Evolutionary conservation across 768 basidiomycete species (phyloP), one percentile per base, ranked within the genome.

Genomic region (Mycena capillaripes): DNA sequence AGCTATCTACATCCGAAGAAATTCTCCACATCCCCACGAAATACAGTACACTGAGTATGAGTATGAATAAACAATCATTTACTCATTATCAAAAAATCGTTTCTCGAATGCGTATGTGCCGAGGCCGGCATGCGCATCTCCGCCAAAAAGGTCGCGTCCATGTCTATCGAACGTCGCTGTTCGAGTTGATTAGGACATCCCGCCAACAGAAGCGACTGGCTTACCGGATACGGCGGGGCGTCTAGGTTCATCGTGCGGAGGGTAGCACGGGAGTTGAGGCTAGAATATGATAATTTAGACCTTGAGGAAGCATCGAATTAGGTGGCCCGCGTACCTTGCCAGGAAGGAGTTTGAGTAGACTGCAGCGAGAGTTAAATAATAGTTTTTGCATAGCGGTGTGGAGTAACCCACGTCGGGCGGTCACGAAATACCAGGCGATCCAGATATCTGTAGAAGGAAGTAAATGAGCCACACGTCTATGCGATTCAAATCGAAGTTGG

Each of bases 301-400:
- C n/a, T n/a, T n/a, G n/a, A n/a, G n/a, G n/a, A n/a, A n/a, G n/a
- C n/a, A n/a, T n/a, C n/a, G n/a, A n/a, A n/a, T n/a, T n/a, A 6
- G 53, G 5, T 21, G 32, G 8, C 2, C 21, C 53, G 29, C 56
- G 44, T 36, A 40, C 72, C 52, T 74, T 25, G 73, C 68, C 4
- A 74, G 63, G 36, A 74, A 62, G 19, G 73, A 74, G 44, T 70
- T 74, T 21, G 69, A 66, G 36, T 70, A 74, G 19, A 74, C 72
- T 73, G 25, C 4, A n/a, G 14, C 14, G n/a, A 23, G 7, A 19
- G 19, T 14, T 19, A 27, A 8, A 29, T 17, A 6, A 27, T 23
- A 42, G 27, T 4, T 23, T 36, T 27, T 44, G 10, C 5, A 46
- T 29, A n/a, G 32, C 40, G 9, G 25, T 12, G 36, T 23, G 14